Conservation (phyloP, 192 early-diverging fungal genomes). For the Coemansia sp. region DNA sequence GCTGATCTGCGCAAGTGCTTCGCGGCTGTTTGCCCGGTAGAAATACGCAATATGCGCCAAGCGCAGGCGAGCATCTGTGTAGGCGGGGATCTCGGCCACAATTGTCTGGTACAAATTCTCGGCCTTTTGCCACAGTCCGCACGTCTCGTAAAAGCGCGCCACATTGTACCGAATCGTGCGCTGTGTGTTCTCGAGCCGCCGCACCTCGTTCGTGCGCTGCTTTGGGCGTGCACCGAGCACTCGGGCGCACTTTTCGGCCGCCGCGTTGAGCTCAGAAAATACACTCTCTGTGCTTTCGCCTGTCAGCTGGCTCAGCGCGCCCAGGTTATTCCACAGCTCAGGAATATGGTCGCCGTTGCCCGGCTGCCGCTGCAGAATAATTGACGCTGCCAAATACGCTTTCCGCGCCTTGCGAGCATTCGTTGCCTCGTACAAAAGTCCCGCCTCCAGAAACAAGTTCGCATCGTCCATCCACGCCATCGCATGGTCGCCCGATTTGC, state of each 20-base stretch:
- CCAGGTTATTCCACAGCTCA: constrained; percentile 88
- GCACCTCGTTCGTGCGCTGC: constrained; percentile 15
- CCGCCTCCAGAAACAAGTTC: constrained; percentile 65
- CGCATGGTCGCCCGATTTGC: background rate
- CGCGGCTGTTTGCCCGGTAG: constrained; percentile 51
- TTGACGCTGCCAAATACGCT: constrained; percentile 42
- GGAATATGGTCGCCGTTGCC: constrained; percentile 41
- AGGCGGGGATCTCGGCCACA: constrained; percentile 63
- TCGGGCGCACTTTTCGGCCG: constrained; percentile 12
- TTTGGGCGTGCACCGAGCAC: constrained; percentile 14
- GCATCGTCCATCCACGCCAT: constrained; percentile 27
- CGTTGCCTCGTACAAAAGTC: constrained; percentile 62
- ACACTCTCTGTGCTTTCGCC: constrained; percentile 28
- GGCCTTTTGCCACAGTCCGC: constrained; percentile 59
- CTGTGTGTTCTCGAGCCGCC: constrained; percentile 32
- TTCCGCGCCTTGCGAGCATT: constrained; percentile 51
- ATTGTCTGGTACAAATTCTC: constrained; percentile 66
- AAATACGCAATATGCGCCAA: constrained; percentile 68
- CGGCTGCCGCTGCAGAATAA: constrained; percentile 18
- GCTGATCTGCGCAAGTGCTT: constrained; percentile 63
- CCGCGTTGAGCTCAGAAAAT: constrained; percentile 13
- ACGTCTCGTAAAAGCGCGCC: constrained; percentile 66
- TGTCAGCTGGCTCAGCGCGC: constrained; percentile 69
- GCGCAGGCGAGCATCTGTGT: constrained; percentile 77
- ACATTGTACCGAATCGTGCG: constrained; percentile 75